Base-by-base conservation (phyloP, 1,139 yeast species). In the Suzukiozyma palmioleophila region DNA sequence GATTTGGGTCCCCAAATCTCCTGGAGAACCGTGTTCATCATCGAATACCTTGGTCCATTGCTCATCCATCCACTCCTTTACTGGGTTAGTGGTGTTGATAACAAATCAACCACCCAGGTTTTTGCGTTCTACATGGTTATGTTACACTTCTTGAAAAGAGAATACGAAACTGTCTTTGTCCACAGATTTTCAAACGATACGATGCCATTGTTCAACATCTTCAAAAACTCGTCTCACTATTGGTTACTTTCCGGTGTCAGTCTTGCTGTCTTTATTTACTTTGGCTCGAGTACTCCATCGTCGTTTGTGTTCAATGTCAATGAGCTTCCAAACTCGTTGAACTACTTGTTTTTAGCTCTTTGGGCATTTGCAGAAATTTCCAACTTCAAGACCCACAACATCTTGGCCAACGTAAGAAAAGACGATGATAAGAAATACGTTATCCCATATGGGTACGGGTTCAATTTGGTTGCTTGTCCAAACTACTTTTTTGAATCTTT, bases 1-100 rank as follows among this genome's bases (percentile, higher is more conserved):
- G 97, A 90, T 54, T 73, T 92, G 47, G 98, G 97, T 15, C 94
- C 95, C 1, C 98, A 92, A 64, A 78, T 92, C 45, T 81, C 84
- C 3, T 92, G 97, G 97, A 76, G 86, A 62, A 76, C 90, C 6
- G 97, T 92, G 24, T 92, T 81, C 57, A 53, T 87, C 40, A 69
- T 87, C 49, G 98, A 92, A 64, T 92, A 92, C 60, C 56, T 86
- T 15, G 97, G 97, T 3, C 98, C 98, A 3, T 67, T 92, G 44
- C 41, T 89, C 36, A 73, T 90, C 53, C 97, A 90, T 60, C 78
- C 89, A 2, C 44, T 87, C 26, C 67, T 85, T 45, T 90, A 79
- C 59, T 75, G 60, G 45, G 35, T 49, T 7, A 46, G 50, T 38
- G 43, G 46, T 5, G 27, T 33, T 3, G 34, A 41, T 11, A 41